Conservation (phyloP, 2,329 filamentous ascomycete genomes). For the Aspergillus felis region DNA sequence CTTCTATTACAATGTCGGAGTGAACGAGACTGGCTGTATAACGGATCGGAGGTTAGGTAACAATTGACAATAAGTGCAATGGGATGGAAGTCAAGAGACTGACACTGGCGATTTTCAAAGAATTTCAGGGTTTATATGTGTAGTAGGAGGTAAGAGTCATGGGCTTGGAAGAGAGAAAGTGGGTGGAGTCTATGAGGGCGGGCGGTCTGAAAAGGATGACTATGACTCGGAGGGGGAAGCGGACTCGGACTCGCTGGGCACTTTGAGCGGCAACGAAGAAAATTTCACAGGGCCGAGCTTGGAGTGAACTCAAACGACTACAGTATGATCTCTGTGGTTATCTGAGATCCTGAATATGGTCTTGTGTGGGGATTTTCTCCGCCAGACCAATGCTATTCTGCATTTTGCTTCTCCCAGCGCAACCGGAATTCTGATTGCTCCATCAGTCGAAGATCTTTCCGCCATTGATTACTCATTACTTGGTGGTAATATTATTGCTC, state of each 20-base stretch:
- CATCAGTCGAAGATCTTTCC: conserved; percentile 11
- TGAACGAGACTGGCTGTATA: conserved; percentile 7
- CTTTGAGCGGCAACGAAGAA: conserved; percentile 24
- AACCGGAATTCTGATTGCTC: conserved; percentile 14
- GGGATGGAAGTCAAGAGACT: conserved; percentile 1
- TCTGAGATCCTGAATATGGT: background rate
- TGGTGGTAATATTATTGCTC: background rate
- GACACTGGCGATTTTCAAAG: conserved; percentile 7
- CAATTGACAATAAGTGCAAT: background rate
- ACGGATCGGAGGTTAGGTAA: conserved; percentile 5
- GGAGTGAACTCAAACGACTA: background rate
- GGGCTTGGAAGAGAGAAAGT: conserved; percentile 15
- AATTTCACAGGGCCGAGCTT: conserved; percentile 20
- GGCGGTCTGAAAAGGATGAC: conserved; percentile 23
- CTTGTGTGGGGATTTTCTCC: background rate
- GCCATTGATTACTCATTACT: conserved; percentile 14
- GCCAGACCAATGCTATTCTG: background rate
- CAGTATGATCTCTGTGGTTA: background rate
- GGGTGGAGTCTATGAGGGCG: conserved; percentile 23
- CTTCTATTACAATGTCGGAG: conserved; percentile 12
- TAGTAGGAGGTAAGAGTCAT: conserved; percentile 29
- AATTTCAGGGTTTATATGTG: conserved; percentile 23
- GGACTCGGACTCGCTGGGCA: conserved; percentile 4
- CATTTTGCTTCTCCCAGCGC: conserved; percentile 5
- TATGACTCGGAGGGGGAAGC: conserved; percentile 8